Conservation (phyloP, 352 stramenopile species). For the Nothophytophthora sp. region DNA sequence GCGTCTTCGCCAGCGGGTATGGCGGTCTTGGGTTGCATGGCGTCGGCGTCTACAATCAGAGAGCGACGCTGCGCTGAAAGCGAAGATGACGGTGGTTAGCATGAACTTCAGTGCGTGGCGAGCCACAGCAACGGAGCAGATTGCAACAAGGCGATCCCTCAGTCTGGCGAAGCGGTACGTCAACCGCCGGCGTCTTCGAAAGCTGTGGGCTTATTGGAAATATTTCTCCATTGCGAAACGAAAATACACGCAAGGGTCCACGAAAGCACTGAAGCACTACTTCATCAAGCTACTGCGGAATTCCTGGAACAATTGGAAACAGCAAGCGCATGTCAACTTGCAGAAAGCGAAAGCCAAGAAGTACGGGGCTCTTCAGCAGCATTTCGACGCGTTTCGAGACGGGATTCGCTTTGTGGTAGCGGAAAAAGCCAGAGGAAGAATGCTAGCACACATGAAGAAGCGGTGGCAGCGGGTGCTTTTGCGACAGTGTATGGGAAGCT, state of each 20-base stretch:
- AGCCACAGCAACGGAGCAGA: constrained; percentile 29
- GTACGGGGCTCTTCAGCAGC: constrained; percentile 31
- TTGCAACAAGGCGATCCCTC: constrained; percentile 41
- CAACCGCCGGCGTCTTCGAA: constrained; percentile 57
- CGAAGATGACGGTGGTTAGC: constrained; percentile 23
- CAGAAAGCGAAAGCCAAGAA: constrained; percentile 51
- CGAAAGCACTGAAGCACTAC: constrained; percentile 80
- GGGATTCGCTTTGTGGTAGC: constrained; percentile 28
- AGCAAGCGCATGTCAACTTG: constrained; percentile 38
- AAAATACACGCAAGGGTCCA: constrained; percentile 69
- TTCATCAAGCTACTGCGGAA: constrained; percentile 63
- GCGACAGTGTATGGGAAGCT: constrained; percentile 16
- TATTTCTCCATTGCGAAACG: constrained; percentile 65
- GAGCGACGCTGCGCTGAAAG: constrained; percentile 18
- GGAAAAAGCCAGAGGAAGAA: constrained; percentile 24
- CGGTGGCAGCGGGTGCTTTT: constrained; percentile 23
- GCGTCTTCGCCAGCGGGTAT: constrained; percentile 30
- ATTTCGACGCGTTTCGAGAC: constrained; percentile 54
- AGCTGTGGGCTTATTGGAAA: constrained; percentile 82
- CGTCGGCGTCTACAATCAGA: constrained; percentile 17
- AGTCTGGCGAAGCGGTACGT: constrained; percentile 61
- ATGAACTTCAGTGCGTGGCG: constrained; percentile 48
- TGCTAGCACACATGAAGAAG: constrained; percentile 29
- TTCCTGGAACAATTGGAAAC: constrained; percentile 57
- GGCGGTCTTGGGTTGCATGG: constrained; percentile 34